phyloP scores from a whole-genome alignment of 2,329 filamentous ascomycete genomes.

The Phyllosticta citribraziliensis region DNA sequence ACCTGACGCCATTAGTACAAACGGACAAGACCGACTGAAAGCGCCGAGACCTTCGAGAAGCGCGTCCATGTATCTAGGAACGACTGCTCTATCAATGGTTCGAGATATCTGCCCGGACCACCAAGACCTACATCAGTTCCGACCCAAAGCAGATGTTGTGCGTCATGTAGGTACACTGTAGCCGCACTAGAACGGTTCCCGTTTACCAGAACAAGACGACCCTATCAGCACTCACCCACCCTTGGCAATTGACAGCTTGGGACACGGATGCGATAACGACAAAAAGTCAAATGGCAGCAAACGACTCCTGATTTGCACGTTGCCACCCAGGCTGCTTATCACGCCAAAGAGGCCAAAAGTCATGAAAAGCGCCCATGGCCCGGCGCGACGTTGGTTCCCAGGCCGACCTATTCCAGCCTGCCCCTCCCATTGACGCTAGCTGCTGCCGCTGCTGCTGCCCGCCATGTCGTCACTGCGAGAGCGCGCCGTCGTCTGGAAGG shows the following conservation, averaged over 20 bases:
- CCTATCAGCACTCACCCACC: not conserved
- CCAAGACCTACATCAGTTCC: not conserved
- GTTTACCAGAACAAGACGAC: not conserved
- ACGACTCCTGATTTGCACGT: not conserved
- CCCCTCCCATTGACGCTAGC: not conserved
- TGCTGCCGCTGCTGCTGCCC: not conserved
- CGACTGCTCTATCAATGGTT: not conserved
- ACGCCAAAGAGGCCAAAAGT: not conserved
- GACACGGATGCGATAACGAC: not conserved
- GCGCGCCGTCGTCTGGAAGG: slow-evolving; percentile 17
- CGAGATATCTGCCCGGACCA: not conserved
- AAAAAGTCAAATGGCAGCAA: not conserved
- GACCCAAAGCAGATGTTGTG: not conserved
- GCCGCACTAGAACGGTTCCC: not conserved
- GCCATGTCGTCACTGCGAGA: slow-evolving; percentile 11
- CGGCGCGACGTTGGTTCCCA: not conserved
- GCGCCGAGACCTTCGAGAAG: not conserved
- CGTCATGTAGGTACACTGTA: not conserved
- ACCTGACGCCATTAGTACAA: not conserved
- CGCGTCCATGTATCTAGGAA: not conserved
- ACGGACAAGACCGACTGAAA: not conserved
- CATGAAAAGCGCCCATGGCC: not conserved
- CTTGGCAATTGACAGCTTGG: not conserved
- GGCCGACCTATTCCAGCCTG: not conserved
- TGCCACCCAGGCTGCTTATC: not conserved